phyloP scores from a whole-genome alignment of 2,329 filamentous ascomycete genomes.

The Ceratocystiopsis minuta region DNA sequence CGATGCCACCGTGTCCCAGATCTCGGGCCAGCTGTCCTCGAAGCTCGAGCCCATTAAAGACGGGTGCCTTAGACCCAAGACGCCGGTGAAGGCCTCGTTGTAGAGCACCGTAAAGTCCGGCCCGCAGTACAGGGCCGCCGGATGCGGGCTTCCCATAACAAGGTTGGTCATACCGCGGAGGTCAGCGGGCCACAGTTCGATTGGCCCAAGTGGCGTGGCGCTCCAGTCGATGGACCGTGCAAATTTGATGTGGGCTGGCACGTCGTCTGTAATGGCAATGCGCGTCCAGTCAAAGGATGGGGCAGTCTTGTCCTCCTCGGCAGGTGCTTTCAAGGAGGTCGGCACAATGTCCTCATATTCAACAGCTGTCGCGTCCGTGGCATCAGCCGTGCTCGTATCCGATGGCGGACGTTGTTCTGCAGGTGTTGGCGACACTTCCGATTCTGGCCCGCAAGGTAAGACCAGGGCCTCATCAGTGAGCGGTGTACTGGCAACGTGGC shows the following conservation, averaged over 20 bases:
- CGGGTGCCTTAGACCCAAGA: constrained; percentile 65
- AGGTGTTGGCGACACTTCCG: constrained; percentile 20
- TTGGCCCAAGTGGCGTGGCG: constrained; percentile 53
- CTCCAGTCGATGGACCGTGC: constrained; percentile 57
- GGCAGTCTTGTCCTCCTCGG: too few relatives aligned
- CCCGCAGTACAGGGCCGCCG: constrained; percentile 67
- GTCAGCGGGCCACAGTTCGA: constrained; percentile 54
- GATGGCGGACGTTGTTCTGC: constrained; percentile 9
- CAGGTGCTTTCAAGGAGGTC: too few relatives aligned
- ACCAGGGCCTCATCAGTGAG: too few relatives aligned
- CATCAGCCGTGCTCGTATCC: background rate
- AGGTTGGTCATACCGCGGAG: constrained; percentile 64
- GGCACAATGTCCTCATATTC: too few relatives aligned
- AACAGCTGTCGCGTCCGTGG: background rate
- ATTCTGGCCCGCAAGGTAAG: constrained; percentile 2
- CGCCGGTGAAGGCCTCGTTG: constrained; percentile 51
- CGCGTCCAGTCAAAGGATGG: constrained; percentile 66
- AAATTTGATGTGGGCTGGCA: constrained; percentile 56
- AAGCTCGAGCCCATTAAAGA: constrained; percentile 57
- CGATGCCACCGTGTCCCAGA: constrained; percentile 53
- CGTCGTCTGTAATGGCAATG: constrained; percentile 40
- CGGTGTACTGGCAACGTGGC: too few relatives aligned
- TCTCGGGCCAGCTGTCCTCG: constrained; percentile 50
- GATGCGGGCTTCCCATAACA: constrained; percentile 62
- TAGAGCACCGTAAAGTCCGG: constrained; percentile 51